Base-by-base conservation (phyloP, 164 flowering plant species). In the Warburgia ugandensis region DNA sequence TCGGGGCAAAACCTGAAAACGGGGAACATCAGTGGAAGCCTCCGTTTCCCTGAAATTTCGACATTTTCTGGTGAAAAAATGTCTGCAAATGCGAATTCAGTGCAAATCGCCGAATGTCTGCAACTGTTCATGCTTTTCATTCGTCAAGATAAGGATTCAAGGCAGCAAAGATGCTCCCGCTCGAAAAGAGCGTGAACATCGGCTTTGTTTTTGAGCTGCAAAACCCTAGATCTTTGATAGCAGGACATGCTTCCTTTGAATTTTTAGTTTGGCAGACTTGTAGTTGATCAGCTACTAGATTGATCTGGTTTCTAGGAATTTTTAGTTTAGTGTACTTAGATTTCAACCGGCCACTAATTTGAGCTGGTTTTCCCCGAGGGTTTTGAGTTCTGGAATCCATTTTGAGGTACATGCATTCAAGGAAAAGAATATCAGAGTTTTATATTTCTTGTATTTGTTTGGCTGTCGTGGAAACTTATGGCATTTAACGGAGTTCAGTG, bases 71-170 rank as follows among this genome's bases (percentile, higher is more conserved):
- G 29, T 50, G 41, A 29, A 12, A 25, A 55, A 45, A 45, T 46
- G 51, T 19, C 35, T 27, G 30, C 51, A 19, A 46, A 36, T 31
- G 43, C n/a, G n/a, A n/a, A n/a, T n/a, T n/a, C 51, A 19, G 49
- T 35, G 25, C 25, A 27, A 12, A 26, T 25, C 14, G 4, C 32
- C 8, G 51, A 38, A 14, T 33, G 20, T 26, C 36, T 35, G 36
- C 6, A 2, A n/a, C 12, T 17, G 41, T 41, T 29, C 47, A 8
- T 20, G 1, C 11, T 4, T 29, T 9, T 48, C 37, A 8, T 31
- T 29, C 49, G 33, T n/a, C 49, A 2, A 20, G 6, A 27, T 33
- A 11, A n/a, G 35, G 12, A 46, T 46, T 25, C 37, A 19, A 48
- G 37, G 51, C 51, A 19, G 37, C 36, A 23, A 10, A 29, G 51